phyloP scores from a whole-genome alignment of 2,329 filamentous ascomycete genomes.

The Diaporthe vexans region DNA sequence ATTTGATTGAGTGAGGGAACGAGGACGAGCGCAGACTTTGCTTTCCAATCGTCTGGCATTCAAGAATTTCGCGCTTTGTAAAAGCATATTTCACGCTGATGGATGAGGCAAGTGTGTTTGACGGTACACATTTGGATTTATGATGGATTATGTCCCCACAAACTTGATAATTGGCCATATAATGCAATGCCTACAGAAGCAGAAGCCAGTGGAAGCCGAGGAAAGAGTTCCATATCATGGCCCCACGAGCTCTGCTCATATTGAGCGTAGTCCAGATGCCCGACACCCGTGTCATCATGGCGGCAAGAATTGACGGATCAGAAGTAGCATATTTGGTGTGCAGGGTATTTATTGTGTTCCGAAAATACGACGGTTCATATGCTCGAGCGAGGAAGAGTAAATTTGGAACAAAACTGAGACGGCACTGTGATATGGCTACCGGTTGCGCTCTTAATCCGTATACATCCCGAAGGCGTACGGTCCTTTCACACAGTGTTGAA shows the following conservation, averaged over 20 bases:
- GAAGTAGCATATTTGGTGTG: neutral
- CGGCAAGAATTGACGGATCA: neutral
- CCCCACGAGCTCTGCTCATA: neutral
- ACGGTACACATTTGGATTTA: neutral
- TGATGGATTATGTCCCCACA: neutral
- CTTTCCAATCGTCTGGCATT: neutral
- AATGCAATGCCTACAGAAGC: neutral
- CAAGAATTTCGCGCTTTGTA: neutral
- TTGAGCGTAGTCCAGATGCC: neutral
- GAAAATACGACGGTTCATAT: neutral
- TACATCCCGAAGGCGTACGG: too few relatives aligned
- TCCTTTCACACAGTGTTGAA: too few relatives aligned
- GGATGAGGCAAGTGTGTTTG: neutral
- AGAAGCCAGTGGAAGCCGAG: neutral
- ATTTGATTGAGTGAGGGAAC: neutral
- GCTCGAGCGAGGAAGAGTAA: neutral
- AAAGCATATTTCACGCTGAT: neutral
- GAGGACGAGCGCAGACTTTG: neutral
- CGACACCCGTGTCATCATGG: neutral
- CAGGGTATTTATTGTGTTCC: neutral
- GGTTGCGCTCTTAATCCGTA: too few relatives aligned
- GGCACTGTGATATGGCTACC: neutral
- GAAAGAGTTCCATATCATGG: neutral
- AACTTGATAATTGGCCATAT: neutral
- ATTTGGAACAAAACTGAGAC: neutral